These are phyloP conservation scores for Striga asiatica DNA, from an alignment of 257 asterid species.

Conservation along the genomic window DNA sequence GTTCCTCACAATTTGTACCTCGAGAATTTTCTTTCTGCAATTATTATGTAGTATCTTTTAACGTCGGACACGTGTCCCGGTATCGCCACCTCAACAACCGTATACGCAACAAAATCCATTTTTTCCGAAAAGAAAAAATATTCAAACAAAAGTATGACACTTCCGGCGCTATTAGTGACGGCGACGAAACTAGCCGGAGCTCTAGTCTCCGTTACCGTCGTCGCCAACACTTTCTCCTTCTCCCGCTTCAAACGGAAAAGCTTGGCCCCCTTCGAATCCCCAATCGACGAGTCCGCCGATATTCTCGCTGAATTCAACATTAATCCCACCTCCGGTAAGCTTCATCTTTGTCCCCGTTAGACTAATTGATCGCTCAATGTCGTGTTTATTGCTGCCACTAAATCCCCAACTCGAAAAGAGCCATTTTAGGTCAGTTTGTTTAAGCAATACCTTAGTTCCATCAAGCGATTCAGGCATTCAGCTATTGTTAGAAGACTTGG, in stretches of 20 bases:
- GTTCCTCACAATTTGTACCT: no score
- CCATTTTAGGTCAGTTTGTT: neutral
- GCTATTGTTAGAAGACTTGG: neutral
- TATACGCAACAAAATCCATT: neutral
- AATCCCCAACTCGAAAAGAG: neutral
- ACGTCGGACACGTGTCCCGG: constrained; percentile 26
- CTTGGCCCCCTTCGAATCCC: constrained; percentile 53
- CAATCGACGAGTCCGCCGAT: constrained; percentile 59
- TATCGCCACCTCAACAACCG: constrained; percentile 4
- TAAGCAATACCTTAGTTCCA: no score
- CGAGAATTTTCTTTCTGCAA: no score
- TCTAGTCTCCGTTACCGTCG: constrained; percentile 60
- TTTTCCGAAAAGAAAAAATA: neutral
- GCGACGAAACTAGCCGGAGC: constrained; percentile 89
- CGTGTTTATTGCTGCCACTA: neutral
- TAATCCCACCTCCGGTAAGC: constrained; percentile 31
- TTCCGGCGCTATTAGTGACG: constrained; percentile 38
- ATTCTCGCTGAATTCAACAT: constrained; percentile 56
- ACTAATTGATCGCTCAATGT: neutral
- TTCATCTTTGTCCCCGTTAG: neutral
- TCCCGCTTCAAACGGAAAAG: constrained; percentile 48
- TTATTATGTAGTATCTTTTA: no score
- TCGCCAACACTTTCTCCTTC: constrained; percentile 75
- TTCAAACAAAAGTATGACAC: constrained; percentile 30
- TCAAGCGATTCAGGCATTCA: neutral